Conservation (phyloP, 1,139 yeast species). For the Trichomonascaceae sp. region DNA sequence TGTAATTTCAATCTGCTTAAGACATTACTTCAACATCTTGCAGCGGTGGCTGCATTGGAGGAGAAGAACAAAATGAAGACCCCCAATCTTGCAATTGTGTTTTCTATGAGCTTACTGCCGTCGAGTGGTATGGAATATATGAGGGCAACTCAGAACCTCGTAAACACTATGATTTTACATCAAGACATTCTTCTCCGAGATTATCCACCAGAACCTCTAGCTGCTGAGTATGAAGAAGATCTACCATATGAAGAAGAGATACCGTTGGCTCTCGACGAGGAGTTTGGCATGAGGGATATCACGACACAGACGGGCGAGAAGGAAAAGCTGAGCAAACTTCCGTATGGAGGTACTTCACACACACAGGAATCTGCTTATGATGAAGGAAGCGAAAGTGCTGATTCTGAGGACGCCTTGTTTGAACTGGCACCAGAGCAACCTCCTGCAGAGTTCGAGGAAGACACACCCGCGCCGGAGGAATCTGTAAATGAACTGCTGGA, state of each 20-base stretch:
- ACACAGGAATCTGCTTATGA: not conserved
- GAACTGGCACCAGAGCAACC: not conserved
- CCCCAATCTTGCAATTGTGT: constrained; percentile 73
- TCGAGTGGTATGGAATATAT: constrained; percentile 24
- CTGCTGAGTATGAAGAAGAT: not conserved
- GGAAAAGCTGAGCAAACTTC: not conserved
- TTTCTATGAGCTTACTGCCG: constrained; percentile 53
- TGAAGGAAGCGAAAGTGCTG: not conserved
- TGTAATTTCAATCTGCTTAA: constrained; percentile 64
- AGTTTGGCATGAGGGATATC: not conserved
- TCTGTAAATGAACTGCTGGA: not conserved
- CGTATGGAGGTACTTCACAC: not conserved
- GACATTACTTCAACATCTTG: constrained; percentile 63
- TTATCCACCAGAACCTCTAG: constrained; percentile 5
- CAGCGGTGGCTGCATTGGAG: constrained; percentile 49
- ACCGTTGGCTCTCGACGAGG: not conserved
- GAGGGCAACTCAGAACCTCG: constrained; percentile 36
- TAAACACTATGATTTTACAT: constrained; percentile 32
- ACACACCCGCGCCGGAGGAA: too few relatives aligned
- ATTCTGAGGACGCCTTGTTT: not conserved
- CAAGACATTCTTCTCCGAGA: constrained; percentile 28
- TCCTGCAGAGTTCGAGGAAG: not conserved
- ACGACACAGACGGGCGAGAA: not conserved
- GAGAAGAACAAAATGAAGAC: constrained; percentile 72
- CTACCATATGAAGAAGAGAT: not conserved